Evolutionary conservation across 805 yeast genomes (phyloP).

Genomic region (Tetrapisispora fleetii): DNA sequence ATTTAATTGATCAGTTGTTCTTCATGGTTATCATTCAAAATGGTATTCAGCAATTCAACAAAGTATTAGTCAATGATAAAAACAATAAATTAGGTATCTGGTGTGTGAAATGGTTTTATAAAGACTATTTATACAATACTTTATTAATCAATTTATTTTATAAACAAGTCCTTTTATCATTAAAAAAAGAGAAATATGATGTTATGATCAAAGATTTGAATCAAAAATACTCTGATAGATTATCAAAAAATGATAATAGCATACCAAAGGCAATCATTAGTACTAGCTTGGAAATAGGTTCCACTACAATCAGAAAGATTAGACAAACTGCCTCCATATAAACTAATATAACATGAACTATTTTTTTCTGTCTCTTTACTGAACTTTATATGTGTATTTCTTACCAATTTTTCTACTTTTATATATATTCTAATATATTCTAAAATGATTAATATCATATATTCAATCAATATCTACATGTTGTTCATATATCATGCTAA

Average conservation of each 20-base stretch:
- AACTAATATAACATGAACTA: neutral
- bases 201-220: neutral
- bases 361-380: neutral
- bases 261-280: neutral
- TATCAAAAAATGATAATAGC: conserved; percentile 1
- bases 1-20: neutral
- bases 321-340: conserved; percentile 1
- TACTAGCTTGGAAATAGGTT: neutral
- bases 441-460: no score
- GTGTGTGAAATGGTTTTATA: neutral
- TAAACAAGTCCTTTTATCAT: neutral
- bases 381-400: neutral
- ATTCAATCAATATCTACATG: no score
- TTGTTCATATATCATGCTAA: no score
- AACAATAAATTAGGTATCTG: neutral
- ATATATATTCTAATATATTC: neutral
- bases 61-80: neutral
- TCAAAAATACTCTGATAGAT: neutral
- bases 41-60: neutral
- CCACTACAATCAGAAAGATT: neutral
- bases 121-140: neutral
- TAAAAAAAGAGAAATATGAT: neutral
- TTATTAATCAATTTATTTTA: neutral
- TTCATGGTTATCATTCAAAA: neutral
- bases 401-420: no score